These are phyloP conservation scores for Cercospora sp. DNA, from an alignment of 2,329 filamentous ascomycete species.

Conservation along the genomic window DNA sequence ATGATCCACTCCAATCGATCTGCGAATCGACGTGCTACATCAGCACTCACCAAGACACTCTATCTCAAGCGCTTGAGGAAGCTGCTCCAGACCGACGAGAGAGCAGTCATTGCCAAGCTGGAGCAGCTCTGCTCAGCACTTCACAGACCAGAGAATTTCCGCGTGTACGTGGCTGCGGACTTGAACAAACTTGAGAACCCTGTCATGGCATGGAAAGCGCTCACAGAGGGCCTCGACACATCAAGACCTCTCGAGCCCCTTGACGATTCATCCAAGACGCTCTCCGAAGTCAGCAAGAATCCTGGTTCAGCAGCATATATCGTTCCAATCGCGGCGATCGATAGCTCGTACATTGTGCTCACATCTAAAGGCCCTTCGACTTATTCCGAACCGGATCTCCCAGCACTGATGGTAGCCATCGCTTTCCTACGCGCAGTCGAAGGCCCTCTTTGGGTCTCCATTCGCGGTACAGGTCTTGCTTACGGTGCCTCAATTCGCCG, in stretches of 20 bases:
- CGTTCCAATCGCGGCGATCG: conserved; percentile 86
- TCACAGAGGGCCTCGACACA: conserved; percentile 56
- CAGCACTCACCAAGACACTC: conserved; percentile 79
- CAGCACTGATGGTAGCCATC: conserved; percentile 81
- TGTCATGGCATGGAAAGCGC: conserved; percentile 73
- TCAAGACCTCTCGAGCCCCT: conserved; percentile 66
- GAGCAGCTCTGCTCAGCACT: conserved; percentile 73
- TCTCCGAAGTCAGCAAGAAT: conserved; percentile 71
- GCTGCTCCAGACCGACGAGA: conserved; percentile 73
- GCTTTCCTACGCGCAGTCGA: conserved; percentile 92
- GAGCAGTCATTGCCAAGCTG: conserved; percentile 73
- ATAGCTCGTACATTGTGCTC: conserved; percentile 84
- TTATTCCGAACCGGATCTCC: conserved; percentile 73
- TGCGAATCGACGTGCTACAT: conserved; percentile 73
- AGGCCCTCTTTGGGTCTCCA: conserved; percentile 89
- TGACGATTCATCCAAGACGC: conserved; percentile 66
- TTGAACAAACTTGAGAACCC: conserved; percentile 72
- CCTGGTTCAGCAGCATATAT: conserved; percentile 77
- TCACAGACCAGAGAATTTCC: conserved; percentile 81
- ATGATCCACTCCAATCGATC: conserved; percentile 79
- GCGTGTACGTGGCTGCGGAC: conserved; percentile 80
- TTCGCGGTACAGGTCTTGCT: conserved; percentile 88
- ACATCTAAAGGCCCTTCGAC: conserved; percentile 72
- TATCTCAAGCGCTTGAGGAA: conserved; percentile 85
- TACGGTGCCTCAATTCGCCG: conserved; percentile 82